Evolutionary conservation across 2,329 filamentous ascomycete genomes (phyloP).

Genomic region (Xylariomycetidae sp.): DNA sequence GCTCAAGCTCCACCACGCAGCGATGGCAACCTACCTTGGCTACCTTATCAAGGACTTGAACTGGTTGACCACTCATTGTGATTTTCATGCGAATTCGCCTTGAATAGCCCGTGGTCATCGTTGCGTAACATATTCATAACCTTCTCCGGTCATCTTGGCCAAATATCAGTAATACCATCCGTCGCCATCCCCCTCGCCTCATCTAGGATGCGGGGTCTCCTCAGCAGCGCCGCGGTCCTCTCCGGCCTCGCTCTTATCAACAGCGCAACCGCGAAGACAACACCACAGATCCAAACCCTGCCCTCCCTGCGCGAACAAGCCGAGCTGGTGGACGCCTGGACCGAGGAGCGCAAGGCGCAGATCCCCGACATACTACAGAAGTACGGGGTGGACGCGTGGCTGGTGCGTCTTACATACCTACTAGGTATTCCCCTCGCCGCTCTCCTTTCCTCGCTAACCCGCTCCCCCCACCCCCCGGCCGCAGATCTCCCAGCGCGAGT

Average conservation of each 20-base stretch:
- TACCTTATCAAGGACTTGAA: too few relatives aligned
- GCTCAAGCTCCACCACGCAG: too few relatives aligned
- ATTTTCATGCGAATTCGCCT: too few relatives aligned
- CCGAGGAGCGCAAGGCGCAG: constrained; percentile 32
- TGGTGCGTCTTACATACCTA: constrained; percentile 30
- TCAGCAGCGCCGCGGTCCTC: constrained; percentile 2
- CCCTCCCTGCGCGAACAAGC: constrained; percentile 39
- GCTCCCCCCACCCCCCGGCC: background rate
- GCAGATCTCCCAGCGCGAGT: constrained; percentile 44
- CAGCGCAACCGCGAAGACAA: constrained; percentile 8
- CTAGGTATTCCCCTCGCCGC: background rate
- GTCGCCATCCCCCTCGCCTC: background rate
- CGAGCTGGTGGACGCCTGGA: constrained; percentile 37
- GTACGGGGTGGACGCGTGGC: constrained; percentile 42
- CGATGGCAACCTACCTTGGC: too few relatives aligned
- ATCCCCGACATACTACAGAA: constrained; percentile 38
- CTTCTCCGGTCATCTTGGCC: too few relatives aligned
- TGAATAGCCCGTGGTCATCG: too few relatives aligned
- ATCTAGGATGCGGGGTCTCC: constrained; percentile 3
- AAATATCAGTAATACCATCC: too few relatives aligned
- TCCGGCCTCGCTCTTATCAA: constrained; percentile 1
- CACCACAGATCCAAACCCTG: constrained; percentile 31
- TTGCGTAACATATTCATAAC: too few relatives aligned
- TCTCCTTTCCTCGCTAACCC: background rate
- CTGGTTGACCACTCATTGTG: too few relatives aligned